Evolutionary conservation across 2,329 filamentous ascomycete genomes (phyloP).

Genomic region (Graphium sp.): DNA sequence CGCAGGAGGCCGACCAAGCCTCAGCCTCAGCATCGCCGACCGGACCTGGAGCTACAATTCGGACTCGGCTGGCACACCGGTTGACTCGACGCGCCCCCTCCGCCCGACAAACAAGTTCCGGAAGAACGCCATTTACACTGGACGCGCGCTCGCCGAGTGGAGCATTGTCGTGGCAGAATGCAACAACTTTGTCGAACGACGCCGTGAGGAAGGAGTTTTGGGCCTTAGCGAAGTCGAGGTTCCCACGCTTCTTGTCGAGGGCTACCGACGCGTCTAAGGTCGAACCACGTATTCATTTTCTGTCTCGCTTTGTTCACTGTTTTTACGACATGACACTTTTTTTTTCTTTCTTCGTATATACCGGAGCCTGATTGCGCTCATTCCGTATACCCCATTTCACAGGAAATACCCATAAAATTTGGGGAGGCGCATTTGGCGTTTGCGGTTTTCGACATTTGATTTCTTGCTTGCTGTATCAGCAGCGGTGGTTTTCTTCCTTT

Average conservation of each 20-base stretch:
- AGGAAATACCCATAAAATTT: no score
- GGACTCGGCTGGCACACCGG: neutral
- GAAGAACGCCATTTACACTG: slow-evolving; percentile 42
- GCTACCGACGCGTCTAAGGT: slow-evolving; percentile 14
- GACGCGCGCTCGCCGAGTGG: slow-evolving; percentile 67
- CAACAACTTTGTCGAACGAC: slow-evolving; percentile 65
- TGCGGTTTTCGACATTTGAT: neutral
- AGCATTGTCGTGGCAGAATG: slow-evolving; percentile 57
- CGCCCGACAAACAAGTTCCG: slow-evolving; percentile 27
- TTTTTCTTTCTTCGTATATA: neutral
- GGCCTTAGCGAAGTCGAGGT: slow-evolving; percentile 50
- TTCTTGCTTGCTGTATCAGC: neutral
- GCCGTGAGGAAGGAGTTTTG: slow-evolving; percentile 56
- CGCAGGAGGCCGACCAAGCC: neutral
- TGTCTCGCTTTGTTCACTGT: neutral
- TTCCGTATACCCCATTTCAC: no score
- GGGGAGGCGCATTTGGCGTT: neutral
- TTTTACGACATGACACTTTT: neutral
- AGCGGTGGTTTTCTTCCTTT: slow-evolving; percentile 1
- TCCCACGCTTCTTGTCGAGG: slow-evolving; percentile 21
- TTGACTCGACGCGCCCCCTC: slow-evolving; percentile 22
- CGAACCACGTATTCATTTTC: slow-evolving; percentile 1
- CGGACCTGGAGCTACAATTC: neutral
- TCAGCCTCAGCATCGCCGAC: slow-evolving; percentile 1
- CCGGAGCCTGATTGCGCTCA: neutral